Evolutionary conservation across 208 protist genomes (phyloP).

Genomic region (Acanthamoeba divionensis): DNA sequence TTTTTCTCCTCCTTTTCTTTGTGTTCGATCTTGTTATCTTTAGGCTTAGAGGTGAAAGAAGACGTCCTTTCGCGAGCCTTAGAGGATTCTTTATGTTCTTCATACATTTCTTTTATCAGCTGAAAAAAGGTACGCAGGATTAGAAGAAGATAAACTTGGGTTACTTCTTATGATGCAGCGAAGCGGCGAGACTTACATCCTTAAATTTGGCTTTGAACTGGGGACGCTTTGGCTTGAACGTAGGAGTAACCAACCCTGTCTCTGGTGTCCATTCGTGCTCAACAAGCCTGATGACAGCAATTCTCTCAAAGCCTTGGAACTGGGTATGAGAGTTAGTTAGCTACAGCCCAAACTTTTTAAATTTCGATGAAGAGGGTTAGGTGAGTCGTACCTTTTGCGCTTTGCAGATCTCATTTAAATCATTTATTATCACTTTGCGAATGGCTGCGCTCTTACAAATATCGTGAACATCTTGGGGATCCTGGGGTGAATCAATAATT

Average conservation of each 20-base stretch:
- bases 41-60: no score
- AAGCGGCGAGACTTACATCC: no score
- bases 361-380: background rate
- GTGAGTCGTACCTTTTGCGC: slow-evolving; percentile 48
- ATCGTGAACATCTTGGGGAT: background rate
- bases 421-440: background rate
- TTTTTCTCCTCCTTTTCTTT: no score
- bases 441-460: background rate
- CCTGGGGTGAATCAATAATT: background rate
- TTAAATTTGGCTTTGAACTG: slow-evolving; percentile 34
- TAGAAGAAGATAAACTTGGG: no score
- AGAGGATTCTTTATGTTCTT: no score
- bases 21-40: no score
- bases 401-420: slow-evolving; percentile 11
- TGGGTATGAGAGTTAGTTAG: no score
- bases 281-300: slow-evolving; percentile 65
- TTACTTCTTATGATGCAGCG: no score
- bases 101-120: no score
- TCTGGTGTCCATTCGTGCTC: slow-evolving; percentile 73
- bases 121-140: no score
- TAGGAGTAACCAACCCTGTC: slow-evolving; percentile 82
- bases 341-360: no score
- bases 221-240: slow-evolving; percentile 82
- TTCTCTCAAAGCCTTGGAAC: slow-evolving; percentile 71
- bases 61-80: no score